Evolutionary conservation across 192 early-diverging fungal genomes (phyloP), one percentile per base, ranked within the genome.

Genomic region (Geranomyces variabilis): DNA sequence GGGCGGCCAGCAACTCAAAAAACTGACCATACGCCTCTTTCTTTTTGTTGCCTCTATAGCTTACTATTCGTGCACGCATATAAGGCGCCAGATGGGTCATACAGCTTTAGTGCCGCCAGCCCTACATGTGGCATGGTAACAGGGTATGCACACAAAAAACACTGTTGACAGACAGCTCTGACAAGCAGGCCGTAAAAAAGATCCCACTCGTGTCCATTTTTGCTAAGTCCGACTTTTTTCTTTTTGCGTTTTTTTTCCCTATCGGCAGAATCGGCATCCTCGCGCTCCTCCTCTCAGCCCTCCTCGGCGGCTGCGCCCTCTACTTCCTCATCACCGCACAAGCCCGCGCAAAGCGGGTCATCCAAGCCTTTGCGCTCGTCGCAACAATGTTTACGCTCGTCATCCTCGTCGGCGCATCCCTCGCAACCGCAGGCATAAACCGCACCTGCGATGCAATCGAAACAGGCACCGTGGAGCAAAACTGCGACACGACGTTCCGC

Each of bases 341-440:
- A 29, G 58, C 28, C 1, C 72, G 72, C 44, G 72, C 72, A 31
- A 58, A 63, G 24, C 72, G 72, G 13, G 34, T 74, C 21, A 74
- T 74, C 48, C 72, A 44, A 2, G 63, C 64, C 10, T 55, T 74
- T 17, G 72, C 72, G n/a, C 19, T 59, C 17, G 31, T 74, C 64
- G 63, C 72, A 41, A 43, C 63, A 0, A 30, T 74, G 34, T 74
- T 28, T 41, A 46, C 65, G 26, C 47, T 74, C 22, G 64, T 74
- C 8, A 19, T 47, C n/a, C 56, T 74, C 5, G 43, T 74, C 57
- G 72, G 53, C 36, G 63, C 65, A 26, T 66, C 63, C 0, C 4
- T 74, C 53, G 43, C 61, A 22, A 55, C 72, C 12, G 72, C 64
- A 24, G 72, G 72, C 1, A 14, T 74, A 10, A 56, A 43, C 12